A percentile compares a stretch with the other conserved stretches of the same genome.
These are phyloP conservation scores for Rosa hybrid DNA, from an alignment of 331 rosid species.

Conservation along the genomic window DNA sequence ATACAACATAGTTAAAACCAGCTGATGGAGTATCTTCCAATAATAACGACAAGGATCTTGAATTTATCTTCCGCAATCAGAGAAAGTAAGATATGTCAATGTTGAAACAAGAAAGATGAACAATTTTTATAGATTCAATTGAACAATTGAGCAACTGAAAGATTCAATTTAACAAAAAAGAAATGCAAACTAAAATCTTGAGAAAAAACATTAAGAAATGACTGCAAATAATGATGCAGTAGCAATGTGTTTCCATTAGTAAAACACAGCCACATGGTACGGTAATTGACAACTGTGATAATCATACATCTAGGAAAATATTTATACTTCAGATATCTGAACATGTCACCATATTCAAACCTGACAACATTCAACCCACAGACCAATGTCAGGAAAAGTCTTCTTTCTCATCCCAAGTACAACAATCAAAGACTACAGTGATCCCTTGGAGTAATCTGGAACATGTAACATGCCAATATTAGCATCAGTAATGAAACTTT, in stretches of 20 bases:
- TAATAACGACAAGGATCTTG: too few species aligned
- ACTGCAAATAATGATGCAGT: conserved; percentile 2
- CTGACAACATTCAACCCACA: not conserved
- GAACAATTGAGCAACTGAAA: not conserved
- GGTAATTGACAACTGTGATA: not conserved
- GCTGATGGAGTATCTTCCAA: too few species aligned
- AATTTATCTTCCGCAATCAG: too few species aligned
- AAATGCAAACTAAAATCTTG: conserved; percentile 1
- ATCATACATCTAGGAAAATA: not conserved
- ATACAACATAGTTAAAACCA: too few species aligned
- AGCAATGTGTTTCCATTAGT: conserved; percentile 11
- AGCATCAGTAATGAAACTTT: not conserved
- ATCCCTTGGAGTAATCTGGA: conserved; percentile 17
- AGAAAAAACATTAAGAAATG: conserved; percentile 1
- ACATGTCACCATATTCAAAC: not conserved
- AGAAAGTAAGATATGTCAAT: too few species aligned
- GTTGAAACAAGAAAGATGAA: too few species aligned
- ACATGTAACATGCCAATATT: not conserved
- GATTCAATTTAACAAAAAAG: not conserved
- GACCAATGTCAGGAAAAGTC: not conserved
- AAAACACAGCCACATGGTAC: conserved; percentile 4
- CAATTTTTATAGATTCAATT: not conserved
- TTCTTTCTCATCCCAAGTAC: not conserved
- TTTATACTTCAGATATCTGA: not conserved
- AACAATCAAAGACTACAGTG: not conserved